phyloP scores from a whole-genome alignment of 176 grass and related monocot species.

The Phragmites australis region DNA sequence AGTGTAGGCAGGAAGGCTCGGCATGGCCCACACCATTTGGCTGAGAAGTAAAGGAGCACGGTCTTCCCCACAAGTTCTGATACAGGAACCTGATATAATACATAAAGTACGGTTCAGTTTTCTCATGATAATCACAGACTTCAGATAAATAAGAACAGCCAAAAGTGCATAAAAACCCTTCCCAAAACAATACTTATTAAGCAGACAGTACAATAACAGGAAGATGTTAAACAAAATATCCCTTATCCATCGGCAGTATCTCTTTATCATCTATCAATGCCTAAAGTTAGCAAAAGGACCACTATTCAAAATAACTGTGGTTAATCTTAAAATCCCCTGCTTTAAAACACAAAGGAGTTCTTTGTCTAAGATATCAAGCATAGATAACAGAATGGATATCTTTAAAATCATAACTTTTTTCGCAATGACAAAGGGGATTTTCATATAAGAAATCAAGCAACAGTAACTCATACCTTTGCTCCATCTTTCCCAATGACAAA shows the following conservation, averaged over 20 bases:
- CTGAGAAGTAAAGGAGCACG: slow-evolving; percentile 86
- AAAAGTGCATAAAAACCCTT: slow-evolving; percentile 4
- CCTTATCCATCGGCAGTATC: neutral
- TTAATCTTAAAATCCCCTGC: neutral
- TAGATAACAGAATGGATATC: neutral
- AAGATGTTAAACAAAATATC: neutral
- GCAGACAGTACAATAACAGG: neutral
- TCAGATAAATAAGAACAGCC: neutral
- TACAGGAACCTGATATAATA: slow-evolving; percentile 56
- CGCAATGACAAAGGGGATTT: neutral
- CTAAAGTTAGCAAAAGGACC: neutral
- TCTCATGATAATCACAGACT: neutral
- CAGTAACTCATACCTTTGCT: slow-evolving; percentile 51
- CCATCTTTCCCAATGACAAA: slow-evolving; percentile 65
- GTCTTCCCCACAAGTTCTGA: slow-evolving; percentile 82
- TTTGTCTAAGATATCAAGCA: neutral
- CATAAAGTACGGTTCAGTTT: neutral
- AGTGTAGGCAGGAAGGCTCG: slow-evolving; percentile 71
- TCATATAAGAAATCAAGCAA: slow-evolving; percentile 16
- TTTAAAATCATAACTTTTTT: neutral
- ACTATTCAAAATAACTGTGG: neutral
- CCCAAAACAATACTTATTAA: neutral
- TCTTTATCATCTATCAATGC: neutral
- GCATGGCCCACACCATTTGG: slow-evolving; percentile 69
- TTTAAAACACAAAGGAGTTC: neutral